Evolutionary conservation across 2,329 filamentous ascomycete species (phyloP).

Genomic region (Penicillium corylophilum): DNA sequence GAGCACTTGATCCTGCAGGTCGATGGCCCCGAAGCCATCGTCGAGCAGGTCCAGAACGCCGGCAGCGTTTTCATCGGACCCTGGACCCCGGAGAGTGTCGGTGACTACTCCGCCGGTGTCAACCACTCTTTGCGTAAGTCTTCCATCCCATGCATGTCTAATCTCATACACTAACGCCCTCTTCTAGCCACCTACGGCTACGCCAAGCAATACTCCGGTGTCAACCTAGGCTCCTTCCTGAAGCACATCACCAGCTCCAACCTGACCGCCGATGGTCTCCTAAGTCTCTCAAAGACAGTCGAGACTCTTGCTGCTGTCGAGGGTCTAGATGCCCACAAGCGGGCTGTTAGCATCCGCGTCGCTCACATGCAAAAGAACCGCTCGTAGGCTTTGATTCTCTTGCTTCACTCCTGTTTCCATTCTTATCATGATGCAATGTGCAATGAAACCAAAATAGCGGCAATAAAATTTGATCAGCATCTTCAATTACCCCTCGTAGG

Average conservation of each 20-base stretch:
- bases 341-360: conserved; percentile 66
- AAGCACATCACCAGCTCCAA: conserved; percentile 98
- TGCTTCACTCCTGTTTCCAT: conserved; percentile 1
- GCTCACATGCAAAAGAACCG: conserved; percentile 41
- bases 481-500: background rate
- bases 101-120: conserved; percentile 95
- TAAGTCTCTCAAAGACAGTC: conserved; percentile 82
- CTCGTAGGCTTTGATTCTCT: conserved; percentile 13
- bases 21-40: conserved; percentile 68
- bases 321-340: conserved; percentile 87
- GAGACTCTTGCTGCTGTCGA: conserved; percentile 96
- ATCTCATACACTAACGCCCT: conserved; percentile 20
- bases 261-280: conserved; percentile 78
- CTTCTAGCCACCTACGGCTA: conserved; percentile 87
- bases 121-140: conserved; percentile 94
- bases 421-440: conserved; percentile 22
- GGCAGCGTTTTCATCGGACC: conserved; percentile 93
- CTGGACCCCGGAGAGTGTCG: conserved; percentile 97
- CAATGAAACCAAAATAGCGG: conserved; percentile 22
- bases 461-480: background rate
- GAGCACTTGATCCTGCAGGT: conserved; percentile 95
- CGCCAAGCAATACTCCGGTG: conserved; percentile 96
- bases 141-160: background rate
- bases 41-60: conserved; percentile 83
- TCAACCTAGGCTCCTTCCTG: conserved; percentile 92